Base-by-base conservation (phyloP, 768 basidiomycete genomes). In the Naganishia antarctica region DNA sequence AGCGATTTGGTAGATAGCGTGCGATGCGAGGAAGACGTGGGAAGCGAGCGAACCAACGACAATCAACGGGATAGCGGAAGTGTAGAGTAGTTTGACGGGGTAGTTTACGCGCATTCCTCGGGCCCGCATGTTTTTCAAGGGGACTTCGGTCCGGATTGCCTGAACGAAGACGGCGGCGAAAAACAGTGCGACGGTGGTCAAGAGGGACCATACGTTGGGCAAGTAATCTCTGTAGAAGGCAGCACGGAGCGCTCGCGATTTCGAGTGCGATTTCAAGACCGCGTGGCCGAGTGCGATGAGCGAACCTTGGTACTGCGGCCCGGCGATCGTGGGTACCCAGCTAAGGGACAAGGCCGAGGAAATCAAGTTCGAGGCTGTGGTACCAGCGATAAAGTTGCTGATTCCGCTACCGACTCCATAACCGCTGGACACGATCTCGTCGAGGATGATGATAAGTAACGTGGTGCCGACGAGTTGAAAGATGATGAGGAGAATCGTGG, bases 71-170 rank as follows among this genome's bases (percentile, higher is more conserved):
- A 57, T 40, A 3, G 53, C n/a, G 15, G 53, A 57, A 9, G 53
- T 57, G 53, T 57, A 57, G 21, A 57, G 37, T 1, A 57, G 53
- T 26, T 57, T 57, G 53, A 57, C 53, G 37, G 53, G 53, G 26
- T 57, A 57, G 53, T 57, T 57, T 37, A 57, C 53, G 12, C 53
- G 53, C 53, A 57, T 57, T 23, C 53, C 53, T 6, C 53, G 53
- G 7, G 53, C 53, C 23, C 53, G 37, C 53, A 57, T 57, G 53
- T 57, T 57, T 21, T 57, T 57, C 11, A 57, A 25, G 12, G 53
- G 31, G 32, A 57, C 34, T 40, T 57, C 53, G n/a, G 53, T 57
- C 16, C 53, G 53, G 53, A 57, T 40, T 13, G 31, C 15, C 31
- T 57, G 53, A 29, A 57, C 23, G 15, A 40, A 57, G 37, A 57